These are phyloP conservation scores for Crithidia brevicula DNA, from an alignment of 208 protist genomes.

Conservation along the genomic window DNA sequence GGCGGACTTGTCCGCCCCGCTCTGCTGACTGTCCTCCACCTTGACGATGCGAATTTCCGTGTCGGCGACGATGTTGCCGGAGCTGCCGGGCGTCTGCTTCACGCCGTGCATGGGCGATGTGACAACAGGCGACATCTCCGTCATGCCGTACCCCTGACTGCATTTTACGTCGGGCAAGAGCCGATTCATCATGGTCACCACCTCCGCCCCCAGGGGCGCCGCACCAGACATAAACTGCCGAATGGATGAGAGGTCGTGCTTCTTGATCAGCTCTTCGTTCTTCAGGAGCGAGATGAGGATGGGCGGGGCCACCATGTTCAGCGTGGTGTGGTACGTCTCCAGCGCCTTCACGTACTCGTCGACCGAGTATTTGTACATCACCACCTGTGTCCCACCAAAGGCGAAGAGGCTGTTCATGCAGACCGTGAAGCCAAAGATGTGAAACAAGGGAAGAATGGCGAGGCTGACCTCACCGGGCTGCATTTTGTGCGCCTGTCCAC, in stretches of 20 bases:
- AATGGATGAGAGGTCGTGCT: conserved; percentile 29
- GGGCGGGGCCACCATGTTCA: conserved; percentile 73
- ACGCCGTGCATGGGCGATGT: conserved; percentile 3
- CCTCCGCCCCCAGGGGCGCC: conserved; percentile 55
- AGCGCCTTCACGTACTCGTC: conserved; percentile 37
- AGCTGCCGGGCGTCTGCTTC: background rate
- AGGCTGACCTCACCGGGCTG: conserved; percentile 31
- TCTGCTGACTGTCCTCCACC: conserved; percentile 48
- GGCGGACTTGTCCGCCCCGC: conserved; percentile 31
- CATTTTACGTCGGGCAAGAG: conserved; percentile 23
- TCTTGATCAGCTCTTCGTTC: conserved; percentile 37
- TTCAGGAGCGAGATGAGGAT: conserved; percentile 73
- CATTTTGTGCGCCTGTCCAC: conserved; percentile 3
- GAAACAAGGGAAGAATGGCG: conserved; percentile 76
- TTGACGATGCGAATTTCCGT: conserved; percentile 50
- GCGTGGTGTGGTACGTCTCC: conserved; percentile 54
- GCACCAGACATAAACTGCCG: conserved; percentile 48
- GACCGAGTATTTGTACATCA: conserved; percentile 52
- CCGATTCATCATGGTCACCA: conserved; percentile 33
- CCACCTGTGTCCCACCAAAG: conserved; percentile 32
- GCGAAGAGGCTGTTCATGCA: conserved; percentile 39
- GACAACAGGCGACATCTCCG: conserved; percentile 61
- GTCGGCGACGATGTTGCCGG: conserved; percentile 33
- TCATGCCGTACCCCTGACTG: conserved; percentile 81
- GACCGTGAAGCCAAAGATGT: conserved; percentile 82